phyloP scores from a whole-genome alignment of 2,329 filamentous ascomycete genomes.

The Aspergillus unguis region DNA sequence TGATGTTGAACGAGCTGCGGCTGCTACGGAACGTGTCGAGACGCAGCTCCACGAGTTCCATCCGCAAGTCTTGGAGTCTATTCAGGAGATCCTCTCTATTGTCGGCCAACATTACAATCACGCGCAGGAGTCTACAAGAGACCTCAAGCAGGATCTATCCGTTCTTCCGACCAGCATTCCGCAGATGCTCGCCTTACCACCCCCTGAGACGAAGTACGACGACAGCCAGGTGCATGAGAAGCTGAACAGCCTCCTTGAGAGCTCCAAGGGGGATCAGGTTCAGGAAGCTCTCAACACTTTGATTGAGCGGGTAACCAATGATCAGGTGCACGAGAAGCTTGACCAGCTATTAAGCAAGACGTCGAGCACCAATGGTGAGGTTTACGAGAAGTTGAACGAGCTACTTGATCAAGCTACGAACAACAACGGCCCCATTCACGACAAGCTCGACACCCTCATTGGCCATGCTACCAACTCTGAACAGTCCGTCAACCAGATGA shows the following conservation, averaged over 20 bases:
- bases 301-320: conserved; percentile 48
- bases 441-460: conserved; percentile 42
- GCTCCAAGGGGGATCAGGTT: conserved; percentile 49
- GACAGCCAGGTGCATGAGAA: conserved; percentile 57
- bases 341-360: conserved; percentile 42
- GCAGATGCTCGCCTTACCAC: conserved; percentile 52
- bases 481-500: conserved; percentile 70
- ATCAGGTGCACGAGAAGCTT: conserved; percentile 58
- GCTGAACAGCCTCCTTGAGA: conserved; percentile 47
- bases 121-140: conserved; percentile 65
- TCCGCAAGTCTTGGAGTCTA: conserved; percentile 79
- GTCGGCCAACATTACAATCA: conserved; percentile 88
- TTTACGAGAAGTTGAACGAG: conserved; percentile 58
- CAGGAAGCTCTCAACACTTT: conserved; percentile 57
- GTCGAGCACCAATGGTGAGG: conserved; percentile 33
- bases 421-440: conserved; percentile 30
- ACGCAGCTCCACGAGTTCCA: conserved; percentile 77
- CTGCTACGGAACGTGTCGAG: conserved; percentile 71
- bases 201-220: conserved; percentile 58
- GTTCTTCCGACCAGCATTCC: conserved; percentile 52
- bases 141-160: conserved; percentile 57
- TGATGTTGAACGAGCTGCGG: conserved; percentile 71
- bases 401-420: conserved; percentile 39
- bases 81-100: conserved; percentile 79
- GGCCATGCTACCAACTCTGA: conserved; percentile 58